Percentiles rank a stretch among this genome's conserved stretches.
phyloP scores from a whole-genome alignment of 2,329 filamentous ascomycete genomes.

The Talaromyces pinophilus region DNA sequence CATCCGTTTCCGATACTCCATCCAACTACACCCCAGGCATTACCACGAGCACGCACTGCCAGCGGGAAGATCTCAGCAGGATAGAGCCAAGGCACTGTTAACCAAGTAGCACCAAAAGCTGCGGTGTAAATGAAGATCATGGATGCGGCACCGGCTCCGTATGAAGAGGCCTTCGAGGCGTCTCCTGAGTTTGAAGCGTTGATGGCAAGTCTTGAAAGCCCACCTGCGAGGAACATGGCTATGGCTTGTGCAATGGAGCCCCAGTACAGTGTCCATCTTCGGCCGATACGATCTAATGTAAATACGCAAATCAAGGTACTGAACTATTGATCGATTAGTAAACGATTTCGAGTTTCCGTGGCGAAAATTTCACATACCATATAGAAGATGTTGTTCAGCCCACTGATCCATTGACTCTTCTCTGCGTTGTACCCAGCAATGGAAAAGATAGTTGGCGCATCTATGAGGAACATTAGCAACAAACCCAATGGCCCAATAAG shows the following conservation, averaged over 20 bases:
- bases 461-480: constrained; percentile 23
- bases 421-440: constrained; percentile 65
- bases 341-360: no score
- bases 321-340: constrained; percentile 46
- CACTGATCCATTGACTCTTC: constrained; percentile 66
- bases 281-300: constrained; percentile 67
- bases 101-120: constrained; percentile 62
- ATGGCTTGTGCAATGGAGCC: constrained; percentile 65
- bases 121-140: constrained; percentile 71
- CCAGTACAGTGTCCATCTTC: constrained; percentile 70
- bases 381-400: constrained; percentile 58
- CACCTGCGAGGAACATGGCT: constrained; percentile 67
- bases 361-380: constrained; percentile 40
- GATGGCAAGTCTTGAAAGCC: constrained; percentile 59
- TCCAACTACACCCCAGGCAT: constrained; percentile 73
- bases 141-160: constrained; percentile 65
- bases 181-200: constrained; percentile 52
- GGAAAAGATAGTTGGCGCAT: constrained; percentile 60
- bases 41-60: constrained; percentile 70
- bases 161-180: constrained; percentile 50
- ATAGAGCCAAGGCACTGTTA: constrained; percentile 63
- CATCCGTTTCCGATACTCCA: constrained; percentile 76
- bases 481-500: no score
- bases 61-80: constrained; percentile 74
- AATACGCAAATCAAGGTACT: constrained; percentile 69